Evolutionary conservation across 148 eudicot species (phyloP).

Genomic region (Silene latifolia): DNA sequence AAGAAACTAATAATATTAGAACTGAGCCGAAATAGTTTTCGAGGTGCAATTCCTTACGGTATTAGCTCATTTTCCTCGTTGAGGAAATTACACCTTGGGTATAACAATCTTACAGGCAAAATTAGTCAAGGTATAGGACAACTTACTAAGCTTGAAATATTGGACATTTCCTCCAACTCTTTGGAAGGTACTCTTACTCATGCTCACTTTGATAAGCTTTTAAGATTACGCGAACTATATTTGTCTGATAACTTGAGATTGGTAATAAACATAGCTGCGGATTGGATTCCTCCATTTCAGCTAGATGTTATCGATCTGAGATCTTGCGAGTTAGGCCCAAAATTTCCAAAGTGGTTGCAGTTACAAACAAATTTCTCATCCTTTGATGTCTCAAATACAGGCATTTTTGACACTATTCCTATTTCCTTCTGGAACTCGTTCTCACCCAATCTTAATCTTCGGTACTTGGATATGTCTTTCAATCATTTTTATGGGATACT

Average conservation of each 20-base stretch:
- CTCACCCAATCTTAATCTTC: no score
- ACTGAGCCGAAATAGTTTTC: constrained; percentile 10
- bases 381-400: constrained; percentile 6
- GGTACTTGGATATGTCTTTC: no score
- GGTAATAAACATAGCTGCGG: not conserved
- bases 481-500: not conserved
- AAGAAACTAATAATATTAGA: not conserved
- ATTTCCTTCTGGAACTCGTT: no score
- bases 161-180: not conserved
- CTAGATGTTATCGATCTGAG: not conserved
- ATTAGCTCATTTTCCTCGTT: constrained; percentile 18
- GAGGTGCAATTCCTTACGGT: constrained; percentile 25
- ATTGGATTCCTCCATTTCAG: constrained; percentile 19
- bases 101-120: constrained; percentile 18
- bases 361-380: not conserved
- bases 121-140: constrained; percentile 12
- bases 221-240: constrained; percentile 14
- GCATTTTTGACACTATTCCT: constrained; percentile 8
- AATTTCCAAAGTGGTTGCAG: not conserved
- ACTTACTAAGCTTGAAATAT: constrained; percentile 23
- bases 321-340: constrained; percentile 20
- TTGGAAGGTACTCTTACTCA: not conserved
- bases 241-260: not conserved
- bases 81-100: not conserved
- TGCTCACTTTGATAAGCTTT: constrained; percentile 21